A percentile compares a stretch with the other conserved stretches of the same genome.
phyloP scores from a whole-genome alignment of 257 asterid genomes.

The Echium plantagineum region DNA sequence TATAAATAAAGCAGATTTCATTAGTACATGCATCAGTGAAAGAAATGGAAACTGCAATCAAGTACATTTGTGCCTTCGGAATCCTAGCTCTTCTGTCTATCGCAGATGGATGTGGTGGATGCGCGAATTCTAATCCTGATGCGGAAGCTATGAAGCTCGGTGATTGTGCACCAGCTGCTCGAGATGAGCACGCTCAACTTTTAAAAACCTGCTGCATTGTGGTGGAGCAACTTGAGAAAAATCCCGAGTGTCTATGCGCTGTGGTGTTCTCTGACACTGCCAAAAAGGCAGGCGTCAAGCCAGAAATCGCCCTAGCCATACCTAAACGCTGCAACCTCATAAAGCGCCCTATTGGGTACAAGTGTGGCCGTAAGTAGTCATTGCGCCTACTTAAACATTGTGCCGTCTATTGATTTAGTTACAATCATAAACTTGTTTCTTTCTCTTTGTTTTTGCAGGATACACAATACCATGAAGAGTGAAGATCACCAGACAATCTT shows the following conservation, averaged over 20 bases:
- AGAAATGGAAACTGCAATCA: constrained; percentile 8
- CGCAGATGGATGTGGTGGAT: constrained; percentile 45
- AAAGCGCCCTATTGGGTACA: constrained; percentile 61
- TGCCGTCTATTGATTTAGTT: background rate
- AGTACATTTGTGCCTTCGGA: constrained; percentile 19
- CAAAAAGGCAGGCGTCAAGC: constrained; percentile 40
- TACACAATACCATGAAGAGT: constrained; percentile 44
- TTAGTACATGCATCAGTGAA: background rate
- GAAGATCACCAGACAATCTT: constrained; percentile 6
- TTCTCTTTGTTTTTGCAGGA: constrained; percentile 23
- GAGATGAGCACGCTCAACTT: constrained; percentile 29
- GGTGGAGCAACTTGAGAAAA: constrained; percentile 43
- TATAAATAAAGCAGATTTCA: constrained; percentile 16
- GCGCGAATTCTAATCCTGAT: constrained; percentile 44
- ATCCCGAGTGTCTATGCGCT: constrained; percentile 62
- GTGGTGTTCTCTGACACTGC: constrained; percentile 59
- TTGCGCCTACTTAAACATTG: background rate
- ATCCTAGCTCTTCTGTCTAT: constrained; percentile 15
- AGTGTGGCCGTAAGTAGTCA: constrained; percentile 46
- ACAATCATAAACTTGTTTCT: background rate
- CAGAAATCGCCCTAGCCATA: constrained; percentile 44
- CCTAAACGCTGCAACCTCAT: constrained; percentile 63
- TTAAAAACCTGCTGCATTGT: constrained; percentile 38
- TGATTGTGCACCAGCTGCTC: constrained; percentile 54
- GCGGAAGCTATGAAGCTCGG: constrained; percentile 49